phyloP scores from a whole-genome alignment of 2,329 filamentous ascomycete genomes.

The Pyrenophora teres region DNA sequence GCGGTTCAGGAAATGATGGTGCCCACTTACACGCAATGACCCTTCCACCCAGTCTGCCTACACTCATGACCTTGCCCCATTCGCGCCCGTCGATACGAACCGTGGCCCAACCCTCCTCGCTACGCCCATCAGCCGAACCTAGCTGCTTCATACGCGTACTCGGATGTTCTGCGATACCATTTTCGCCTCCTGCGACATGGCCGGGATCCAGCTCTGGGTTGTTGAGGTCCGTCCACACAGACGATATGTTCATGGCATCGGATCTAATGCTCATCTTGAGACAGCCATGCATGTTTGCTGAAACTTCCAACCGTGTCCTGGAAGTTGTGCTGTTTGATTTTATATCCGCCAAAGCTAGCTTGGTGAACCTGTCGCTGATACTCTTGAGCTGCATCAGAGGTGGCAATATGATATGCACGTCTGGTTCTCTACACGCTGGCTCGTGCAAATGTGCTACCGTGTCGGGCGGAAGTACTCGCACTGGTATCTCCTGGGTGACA shows the following conservation, averaged over 20 bases:
- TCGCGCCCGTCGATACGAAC: constrained; percentile 92
- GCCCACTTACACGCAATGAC: constrained; percentile 79
- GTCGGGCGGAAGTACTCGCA: constrained; percentile 81
- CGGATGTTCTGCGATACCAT: constrained; percentile 75
- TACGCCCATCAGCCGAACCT: constrained; percentile 62
- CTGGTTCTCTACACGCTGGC: constrained; percentile 85
- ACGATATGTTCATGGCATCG: constrained; percentile 82
- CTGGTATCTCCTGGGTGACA: constrained; percentile 94
- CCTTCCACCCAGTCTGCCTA: constrained; percentile 83
- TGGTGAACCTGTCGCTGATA: constrained; percentile 94
- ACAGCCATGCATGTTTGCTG: constrained; percentile 92
- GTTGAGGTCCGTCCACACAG: constrained; percentile 80
- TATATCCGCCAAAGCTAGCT: constrained; percentile 60
- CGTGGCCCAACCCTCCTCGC: constrained; percentile 82
- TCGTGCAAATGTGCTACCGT: constrained; percentile 94
- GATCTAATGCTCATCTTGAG: constrained; percentile 79
- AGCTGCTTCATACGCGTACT: constrained; percentile 74
- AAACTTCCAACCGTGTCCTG: constrained; percentile 72
- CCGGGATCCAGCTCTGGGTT: constrained; percentile 86
- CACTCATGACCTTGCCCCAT: constrained; percentile 92
- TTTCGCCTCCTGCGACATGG: constrained; percentile 69
- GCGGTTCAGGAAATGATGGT: neutral
- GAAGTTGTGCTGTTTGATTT: constrained; percentile 44
- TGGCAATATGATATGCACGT: constrained; percentile 91
- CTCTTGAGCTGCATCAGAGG: constrained; percentile 86